Evolutionary conservation across 1,284 basidiomycete species (phyloP).

Genomic region (Cryptococcus floricola): DNA sequence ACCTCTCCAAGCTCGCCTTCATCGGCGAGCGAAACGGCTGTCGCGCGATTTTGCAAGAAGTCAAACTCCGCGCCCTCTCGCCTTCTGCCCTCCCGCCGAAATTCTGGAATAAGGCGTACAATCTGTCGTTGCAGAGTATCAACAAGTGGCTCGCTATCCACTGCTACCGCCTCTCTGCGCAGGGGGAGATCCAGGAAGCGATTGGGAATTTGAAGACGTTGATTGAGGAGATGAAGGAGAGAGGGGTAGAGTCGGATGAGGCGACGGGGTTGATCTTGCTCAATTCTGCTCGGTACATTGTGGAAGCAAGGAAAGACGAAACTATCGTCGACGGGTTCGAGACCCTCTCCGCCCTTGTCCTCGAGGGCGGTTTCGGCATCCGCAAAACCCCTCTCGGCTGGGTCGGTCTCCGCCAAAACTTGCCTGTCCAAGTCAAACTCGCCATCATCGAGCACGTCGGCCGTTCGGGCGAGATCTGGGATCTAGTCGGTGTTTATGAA

Average conservation of each 20-base stretch:
- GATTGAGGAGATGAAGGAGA: conserved; percentile 9
- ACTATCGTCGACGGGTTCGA: conserved; percentile 4
- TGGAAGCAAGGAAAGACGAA: not conserved
- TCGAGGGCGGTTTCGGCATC: conserved; percentile 10
- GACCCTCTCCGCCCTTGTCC: conserved; percentile 5
- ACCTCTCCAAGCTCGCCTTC: conserved; percentile 9
- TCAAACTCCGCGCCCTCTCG: conserved; percentile 4
- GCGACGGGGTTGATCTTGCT: conserved; percentile 10
- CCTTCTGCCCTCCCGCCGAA: not conserved
- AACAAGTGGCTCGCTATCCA: conserved; percentile 12
- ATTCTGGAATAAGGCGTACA: conserved; percentile 6
- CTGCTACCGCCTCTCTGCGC: conserved; percentile 4
- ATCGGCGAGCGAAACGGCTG: conserved; percentile 15
- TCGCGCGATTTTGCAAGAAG: conserved; percentile 12
- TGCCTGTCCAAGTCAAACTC: conserved; percentile 7
- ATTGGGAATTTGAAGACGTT: conserved; percentile 3
- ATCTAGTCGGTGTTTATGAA: conserved; percentile 11
- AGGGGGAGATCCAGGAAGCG: conserved; percentile 7
- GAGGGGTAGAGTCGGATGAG: conserved; percentile 3
- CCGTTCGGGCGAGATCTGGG: conserved; percentile 5
- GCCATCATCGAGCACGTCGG: conserved; percentile 12
- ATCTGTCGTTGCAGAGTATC: conserved; percentile 5
- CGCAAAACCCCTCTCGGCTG: conserved; percentile 4
- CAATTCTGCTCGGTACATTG: conserved; percentile 6
- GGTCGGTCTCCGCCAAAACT: not conserved